Evolutionary conservation across 208 protist genomes (phyloP), one percentile per base, ranked within the genome.

Genomic region (Wallacemonas sp.): DNA sequence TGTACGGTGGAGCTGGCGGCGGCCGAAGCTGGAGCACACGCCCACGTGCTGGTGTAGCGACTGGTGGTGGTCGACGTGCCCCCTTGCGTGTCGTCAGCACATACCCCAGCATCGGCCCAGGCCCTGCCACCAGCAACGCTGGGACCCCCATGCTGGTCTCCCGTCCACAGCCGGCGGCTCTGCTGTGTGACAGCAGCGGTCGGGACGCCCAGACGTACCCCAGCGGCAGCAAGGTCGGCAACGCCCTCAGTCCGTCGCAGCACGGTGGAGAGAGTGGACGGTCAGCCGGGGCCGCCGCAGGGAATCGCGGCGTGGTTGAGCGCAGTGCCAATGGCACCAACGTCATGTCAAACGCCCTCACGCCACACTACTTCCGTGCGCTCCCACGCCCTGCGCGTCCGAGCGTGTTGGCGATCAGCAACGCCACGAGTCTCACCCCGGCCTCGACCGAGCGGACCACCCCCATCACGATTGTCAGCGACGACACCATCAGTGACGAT

Each of bases 341-440:
- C 36, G 36, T 14, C 9, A 17, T 14, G 36, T 6, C 36, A 14
- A 41, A 14, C 52, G 43, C n/a, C 4, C 71, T 80, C 64, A 81
- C 81, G 14, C 78, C 85, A 9, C 85, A 87, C 26, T 92, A 92
- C 73, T 92, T 92, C 61, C 69, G 85, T 24, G 74, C 78, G 0
- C 73, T 92, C 21, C 47, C 65, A 3, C 49, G 16, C 12, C 46
- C 43, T 9, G 23, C 39, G 14, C 48, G 21, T 29, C 44, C 66
- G n/a, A 46, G 43, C 3, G 61, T 65, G 32, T 79, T 92, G 16
- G 70, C 78, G 9, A 92, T 92, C 36, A 70, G 44, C 2, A 60
- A 73, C 23, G 23, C 32, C 6, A 43, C 11, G n/a, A n/a, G n/a
- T n/a, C n/a, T n/a, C 23, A 2, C 56, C 41, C 1, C 58, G 26